phyloP scores from a whole-genome alignment of 805 yeast species.

The Lipomyces oligophaga region DNA sequence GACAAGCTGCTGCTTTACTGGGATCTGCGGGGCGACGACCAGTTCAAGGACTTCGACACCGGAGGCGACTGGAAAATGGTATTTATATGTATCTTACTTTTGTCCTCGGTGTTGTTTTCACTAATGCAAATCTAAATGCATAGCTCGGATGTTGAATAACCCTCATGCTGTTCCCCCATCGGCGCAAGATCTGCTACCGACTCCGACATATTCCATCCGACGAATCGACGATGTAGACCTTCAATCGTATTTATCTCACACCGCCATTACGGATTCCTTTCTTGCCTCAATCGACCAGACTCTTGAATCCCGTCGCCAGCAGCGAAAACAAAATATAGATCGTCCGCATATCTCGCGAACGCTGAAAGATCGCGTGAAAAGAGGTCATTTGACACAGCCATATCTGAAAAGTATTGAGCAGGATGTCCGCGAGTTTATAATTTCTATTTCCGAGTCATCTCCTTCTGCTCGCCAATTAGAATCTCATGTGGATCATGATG shows the following conservation, averaged over 20 bases:
- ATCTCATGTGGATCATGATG: conserved; percentile 1
- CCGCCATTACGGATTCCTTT: conserved; percentile 15
- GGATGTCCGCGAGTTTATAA: conserved; percentile 18
- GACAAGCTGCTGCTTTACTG: conserved; percentile 20
- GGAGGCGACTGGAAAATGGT: conserved; percentile 27
- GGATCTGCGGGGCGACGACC: conserved; percentile 8
- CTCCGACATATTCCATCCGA: conserved; percentile 22
- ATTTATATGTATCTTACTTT: background rate
- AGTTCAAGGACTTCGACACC: conserved; percentile 20
- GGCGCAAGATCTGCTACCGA: conserved; percentile 21
- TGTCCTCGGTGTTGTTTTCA: background rate
- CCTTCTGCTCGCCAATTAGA: background rate
- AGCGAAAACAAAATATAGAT: background rate
- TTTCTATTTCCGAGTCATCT: background rate
- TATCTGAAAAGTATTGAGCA: conserved; percentile 19
- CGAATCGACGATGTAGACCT: conserved; percentile 19
- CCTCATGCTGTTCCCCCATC: conserved; percentile 27
- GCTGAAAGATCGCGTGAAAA: conserved; percentile 23
- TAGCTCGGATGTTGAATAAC: conserved; percentile 27
- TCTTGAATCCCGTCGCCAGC: background rate
- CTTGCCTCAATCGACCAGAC: background rate
- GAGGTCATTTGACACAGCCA: conserved; percentile 26
- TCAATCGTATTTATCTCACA: conserved; percentile 7
- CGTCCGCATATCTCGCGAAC: conserved; percentile 11
- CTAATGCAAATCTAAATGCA: background rate